These are phyloP conservation scores for Xenoacremonium recifei DNA, from an alignment of 2,329 filamentous ascomycete genomes.

Conservation along the genomic window DNA sequence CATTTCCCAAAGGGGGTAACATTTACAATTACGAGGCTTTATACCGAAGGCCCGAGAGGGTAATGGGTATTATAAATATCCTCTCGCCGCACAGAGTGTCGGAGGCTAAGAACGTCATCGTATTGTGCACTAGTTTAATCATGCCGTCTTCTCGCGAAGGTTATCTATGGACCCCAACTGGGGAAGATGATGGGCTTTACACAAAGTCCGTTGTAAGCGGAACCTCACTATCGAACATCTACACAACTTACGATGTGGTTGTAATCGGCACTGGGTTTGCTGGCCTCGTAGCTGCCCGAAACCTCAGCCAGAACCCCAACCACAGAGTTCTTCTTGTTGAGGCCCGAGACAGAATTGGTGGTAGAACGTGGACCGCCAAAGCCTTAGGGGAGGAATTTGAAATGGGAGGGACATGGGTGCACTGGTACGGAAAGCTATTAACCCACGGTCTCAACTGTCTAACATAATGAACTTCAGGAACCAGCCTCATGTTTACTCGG, in stretches of 20 bases:
- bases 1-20: too few species aligned
- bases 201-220: constrained; percentile 12
- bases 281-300: constrained; percentile 4
- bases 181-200: constrained; percentile 4
- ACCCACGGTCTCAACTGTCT: too few species aligned
- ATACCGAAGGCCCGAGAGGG: too few species aligned
- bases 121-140: too few species aligned
- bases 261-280: constrained; percentile 5
- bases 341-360: constrained; percentile 37
- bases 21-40: too few species aligned
- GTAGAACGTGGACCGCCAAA: constrained; percentile 35
- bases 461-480: too few species aligned
- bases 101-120: too few species aligned
- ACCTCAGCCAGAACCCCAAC: background rate
- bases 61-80: too few species aligned
- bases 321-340: constrained; percentile 29
- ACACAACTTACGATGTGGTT: constrained; percentile 3
- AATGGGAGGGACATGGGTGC: constrained; percentile 40
- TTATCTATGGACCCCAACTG: constrained; percentile 9
- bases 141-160: constrained; percentile 16
- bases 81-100: too few species aligned
- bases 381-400: constrained; percentile 30
- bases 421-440: constrained; percentile 30
- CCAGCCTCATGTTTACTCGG: constrained; percentile 16
- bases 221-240: constrained; percentile 1